Conservation (phyloP, 2,329 filamentous ascomycete genomes). For the Aspergillus sp. region DNA sequence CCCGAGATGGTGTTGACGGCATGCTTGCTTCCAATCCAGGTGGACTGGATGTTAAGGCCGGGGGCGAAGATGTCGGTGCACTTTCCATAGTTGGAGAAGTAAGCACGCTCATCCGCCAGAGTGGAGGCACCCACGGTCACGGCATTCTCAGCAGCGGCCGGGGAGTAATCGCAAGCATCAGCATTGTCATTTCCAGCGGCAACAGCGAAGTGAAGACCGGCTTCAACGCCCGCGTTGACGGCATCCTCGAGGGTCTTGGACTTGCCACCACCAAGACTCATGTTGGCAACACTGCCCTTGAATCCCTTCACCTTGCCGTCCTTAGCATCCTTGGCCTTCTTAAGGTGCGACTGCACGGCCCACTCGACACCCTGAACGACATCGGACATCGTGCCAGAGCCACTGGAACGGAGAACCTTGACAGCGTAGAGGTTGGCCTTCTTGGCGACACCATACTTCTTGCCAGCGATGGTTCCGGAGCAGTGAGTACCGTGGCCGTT, state of each 20-base stretch:
- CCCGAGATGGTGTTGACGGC: constrained; percentile 99
- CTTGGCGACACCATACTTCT: constrained; percentile 99
- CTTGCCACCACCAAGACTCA: constrained; percentile 98
- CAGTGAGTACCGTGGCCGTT: constrained; percentile 99
- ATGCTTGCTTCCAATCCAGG: constrained; percentile 96
- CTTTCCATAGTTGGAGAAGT: constrained; percentile 99
- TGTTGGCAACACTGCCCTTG: constrained; percentile 99
- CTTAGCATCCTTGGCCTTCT: constrained; percentile 76
- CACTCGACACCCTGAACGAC: constrained; percentile 98
- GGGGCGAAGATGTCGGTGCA: constrained; percentile 99
- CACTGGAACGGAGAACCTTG: constrained; percentile 97
- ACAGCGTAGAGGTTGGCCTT: constrained; percentile 95
- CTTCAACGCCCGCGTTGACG: constrained; percentile 88
- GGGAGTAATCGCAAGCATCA: constrained; percentile 98
- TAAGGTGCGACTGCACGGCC: constrained; percentile 75
- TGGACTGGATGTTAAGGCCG: constrained; percentile 93
- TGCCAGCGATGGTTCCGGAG: constrained; percentile 94
- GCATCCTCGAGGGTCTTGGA: constrained; percentile 85
- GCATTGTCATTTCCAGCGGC: constrained; percentile 98
- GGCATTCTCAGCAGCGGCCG: constrained; percentile 84
- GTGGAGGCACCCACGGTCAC: constrained; percentile 95
- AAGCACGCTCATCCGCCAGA: constrained; percentile 90
- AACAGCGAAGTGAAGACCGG: constrained; percentile 95
- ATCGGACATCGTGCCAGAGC: constrained; percentile 97
- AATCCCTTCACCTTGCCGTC: constrained; percentile 89